phyloP scores from a whole-genome alignment of 805 yeast species.

The Isabelozyma pseudorhagii region DNA sequence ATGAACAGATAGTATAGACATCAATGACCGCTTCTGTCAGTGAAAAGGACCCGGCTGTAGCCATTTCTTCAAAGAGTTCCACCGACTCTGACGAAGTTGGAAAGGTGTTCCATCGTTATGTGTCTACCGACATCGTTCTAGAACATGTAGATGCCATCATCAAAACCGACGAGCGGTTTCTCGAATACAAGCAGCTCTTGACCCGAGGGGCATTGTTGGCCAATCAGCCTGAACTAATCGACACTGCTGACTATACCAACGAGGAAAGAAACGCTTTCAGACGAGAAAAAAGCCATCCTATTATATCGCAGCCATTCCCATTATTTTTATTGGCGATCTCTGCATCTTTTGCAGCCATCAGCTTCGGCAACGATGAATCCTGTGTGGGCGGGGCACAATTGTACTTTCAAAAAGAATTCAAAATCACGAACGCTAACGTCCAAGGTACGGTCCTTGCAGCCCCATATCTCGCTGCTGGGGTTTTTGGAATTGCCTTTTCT shows the following conservation, averaged over 20 bases:
- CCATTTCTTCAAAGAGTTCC: not conserved
- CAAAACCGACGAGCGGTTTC: not conserved
- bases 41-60: not conserved
- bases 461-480: conserved; percentile 9
- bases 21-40: not conserved
- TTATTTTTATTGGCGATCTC: conserved; percentile 3
- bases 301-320: not conserved
- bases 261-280: not conserved
- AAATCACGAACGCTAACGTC: conserved; percentile 6
- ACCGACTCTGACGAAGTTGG: not conserved
- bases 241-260: not conserved
- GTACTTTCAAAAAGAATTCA: conserved; percentile 3
- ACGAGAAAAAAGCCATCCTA: not conserved
- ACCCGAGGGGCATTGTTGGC: not conserved
- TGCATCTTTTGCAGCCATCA: conserved; percentile 5
- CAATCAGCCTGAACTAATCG: not conserved
- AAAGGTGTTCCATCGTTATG: not conserved
- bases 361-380: conserved; percentile 15
- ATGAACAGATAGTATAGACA: not conserved
- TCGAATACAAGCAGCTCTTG: not conserved
- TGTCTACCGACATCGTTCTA: not conserved
- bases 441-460: conserved; percentile 8
- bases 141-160: not conserved
- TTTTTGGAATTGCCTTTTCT: conserved; percentile 6
- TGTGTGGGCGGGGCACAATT: conserved; percentile 13